These are phyloP conservation scores for Helotiales sp. DNA, from an alignment of 2,329 filamentous ascomycete species.

Conservation along the genomic window DNA sequence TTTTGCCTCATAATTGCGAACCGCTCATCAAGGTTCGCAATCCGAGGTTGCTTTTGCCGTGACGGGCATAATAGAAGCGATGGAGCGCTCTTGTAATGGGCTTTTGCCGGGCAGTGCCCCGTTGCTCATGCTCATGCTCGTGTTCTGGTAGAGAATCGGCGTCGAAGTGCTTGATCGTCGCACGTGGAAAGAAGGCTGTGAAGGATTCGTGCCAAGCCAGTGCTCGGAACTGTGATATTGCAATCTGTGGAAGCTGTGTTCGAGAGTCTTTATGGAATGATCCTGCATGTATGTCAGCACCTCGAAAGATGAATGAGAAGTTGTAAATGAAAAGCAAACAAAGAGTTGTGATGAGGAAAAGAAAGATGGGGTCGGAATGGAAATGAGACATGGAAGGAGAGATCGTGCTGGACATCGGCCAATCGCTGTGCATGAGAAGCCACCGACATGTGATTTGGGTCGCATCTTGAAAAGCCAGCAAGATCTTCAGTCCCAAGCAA, in stretches of 20 bases:
- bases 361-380: background rate
- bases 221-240: too few relatives aligned
- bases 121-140: background rate
- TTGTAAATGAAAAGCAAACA: background rate
- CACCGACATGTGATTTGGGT: background rate
- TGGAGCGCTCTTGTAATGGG: background rate
- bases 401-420: slow-evolving; percentile 1
- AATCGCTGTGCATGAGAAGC: background rate
- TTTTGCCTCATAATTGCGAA: slow-evolving; percentile 16
- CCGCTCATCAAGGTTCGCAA: background rate
- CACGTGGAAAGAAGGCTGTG: background rate
- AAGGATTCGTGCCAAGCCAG: background rate
- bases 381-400: background rate
- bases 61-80: slow-evolving; percentile 1
- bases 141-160: background rate
- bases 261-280: background rate
- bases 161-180: background rate
- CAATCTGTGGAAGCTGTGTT: background rate
- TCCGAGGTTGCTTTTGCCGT: slow-evolving; percentile 1
- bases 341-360: background rate
- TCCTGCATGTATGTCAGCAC: background rate
- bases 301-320: background rate
- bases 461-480: background rate
- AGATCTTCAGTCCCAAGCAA: background rate
- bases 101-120: background rate